Conservation (phyloP, 306 rosid genomes). For the Rosa lucieae region DNA sequence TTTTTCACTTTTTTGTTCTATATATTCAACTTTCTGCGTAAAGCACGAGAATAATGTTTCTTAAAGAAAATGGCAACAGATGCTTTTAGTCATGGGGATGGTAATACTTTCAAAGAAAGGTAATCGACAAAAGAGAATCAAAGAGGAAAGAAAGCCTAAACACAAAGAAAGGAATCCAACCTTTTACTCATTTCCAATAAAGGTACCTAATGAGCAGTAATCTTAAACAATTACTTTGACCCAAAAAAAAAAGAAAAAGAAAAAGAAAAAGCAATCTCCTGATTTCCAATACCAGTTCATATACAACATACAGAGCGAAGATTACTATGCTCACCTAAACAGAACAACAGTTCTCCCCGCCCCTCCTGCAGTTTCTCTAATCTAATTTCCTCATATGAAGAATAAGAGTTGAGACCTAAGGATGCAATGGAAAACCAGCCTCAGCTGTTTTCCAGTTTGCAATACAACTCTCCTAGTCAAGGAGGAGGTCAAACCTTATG, state of each 20-base stretch:
- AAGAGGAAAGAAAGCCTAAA: background rate
- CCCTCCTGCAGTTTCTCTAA: background rate
- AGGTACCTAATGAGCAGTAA: background rate
- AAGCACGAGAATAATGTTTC: constrained; percentile 2
- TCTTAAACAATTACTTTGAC: background rate
- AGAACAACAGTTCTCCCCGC: background rate
- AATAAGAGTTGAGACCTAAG: background rate
- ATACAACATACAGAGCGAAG: background rate
- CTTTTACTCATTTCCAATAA: background rate
- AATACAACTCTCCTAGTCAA: constrained; percentile 7
- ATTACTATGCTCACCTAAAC: background rate
- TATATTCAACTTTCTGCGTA: background rate
- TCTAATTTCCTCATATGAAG: background rate
- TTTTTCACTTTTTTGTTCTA: background rate
- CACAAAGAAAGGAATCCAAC: background rate
- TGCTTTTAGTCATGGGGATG: background rate
- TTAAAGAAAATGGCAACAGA: background rate
- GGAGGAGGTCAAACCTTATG: constrained; percentile 23
- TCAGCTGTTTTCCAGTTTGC: background rate
- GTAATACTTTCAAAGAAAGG: background rate
- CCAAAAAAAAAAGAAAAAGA: background rate
- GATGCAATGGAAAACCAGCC: background rate
- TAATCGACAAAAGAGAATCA: background rate
- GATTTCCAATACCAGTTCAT: background rate
- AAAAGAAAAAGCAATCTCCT: too few species aligned